These are phyloP conservation scores for Cyclocybe aegerita DNA, from an alignment of 768 basidiomycete species.

Conservation along the genomic window DNA sequence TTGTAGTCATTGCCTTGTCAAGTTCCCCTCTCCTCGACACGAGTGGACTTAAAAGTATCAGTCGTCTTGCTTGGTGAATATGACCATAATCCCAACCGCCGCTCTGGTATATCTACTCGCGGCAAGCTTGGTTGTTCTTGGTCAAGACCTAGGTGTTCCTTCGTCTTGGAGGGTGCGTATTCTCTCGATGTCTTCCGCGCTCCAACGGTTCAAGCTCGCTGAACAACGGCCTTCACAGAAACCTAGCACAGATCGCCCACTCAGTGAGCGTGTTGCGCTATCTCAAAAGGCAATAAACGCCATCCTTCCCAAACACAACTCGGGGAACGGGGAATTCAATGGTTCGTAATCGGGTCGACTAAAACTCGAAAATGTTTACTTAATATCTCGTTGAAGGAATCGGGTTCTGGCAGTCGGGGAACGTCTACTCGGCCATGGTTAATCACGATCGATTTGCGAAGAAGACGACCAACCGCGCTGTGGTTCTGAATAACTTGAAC, in stretches of 20 bases:
- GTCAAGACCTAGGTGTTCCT: slow-evolving; percentile 37
- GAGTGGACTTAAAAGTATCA: no score
- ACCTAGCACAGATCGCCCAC: slow-evolving; percentile 9
- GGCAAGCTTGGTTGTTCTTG: slow-evolving; percentile 7
- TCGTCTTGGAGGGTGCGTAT: slow-evolving; percentile 37
- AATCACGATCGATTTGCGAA: slow-evolving; percentile 42
- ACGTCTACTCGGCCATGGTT: slow-evolving; percentile 50
- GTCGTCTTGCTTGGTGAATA: no score
- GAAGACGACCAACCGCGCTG: slow-evolving; percentile 34
- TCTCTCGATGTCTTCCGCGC: neutral
- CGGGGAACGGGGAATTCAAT: slow-evolving; percentile 15
- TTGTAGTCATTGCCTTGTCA: no score
- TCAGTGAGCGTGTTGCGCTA: slow-evolving; percentile 35
- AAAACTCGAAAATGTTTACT: neutral
- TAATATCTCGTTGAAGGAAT: slow-evolving; percentile 32
- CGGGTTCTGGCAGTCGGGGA: slow-evolving; percentile 53
- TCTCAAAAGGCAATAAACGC: slow-evolving; percentile 40
- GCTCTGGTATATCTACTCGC: no score
- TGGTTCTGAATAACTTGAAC: slow-evolving; percentile 40
- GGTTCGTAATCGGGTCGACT: neutral
- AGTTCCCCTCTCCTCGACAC: no score
- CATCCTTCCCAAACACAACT: slow-evolving; percentile 35
- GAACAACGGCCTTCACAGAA: no score
- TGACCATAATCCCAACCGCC: no score
- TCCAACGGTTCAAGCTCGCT: slow-evolving; percentile 19